Base-by-base conservation (phyloP, 768 basidiomycete genomes). In the Rubroboletus satanas region DNA sequence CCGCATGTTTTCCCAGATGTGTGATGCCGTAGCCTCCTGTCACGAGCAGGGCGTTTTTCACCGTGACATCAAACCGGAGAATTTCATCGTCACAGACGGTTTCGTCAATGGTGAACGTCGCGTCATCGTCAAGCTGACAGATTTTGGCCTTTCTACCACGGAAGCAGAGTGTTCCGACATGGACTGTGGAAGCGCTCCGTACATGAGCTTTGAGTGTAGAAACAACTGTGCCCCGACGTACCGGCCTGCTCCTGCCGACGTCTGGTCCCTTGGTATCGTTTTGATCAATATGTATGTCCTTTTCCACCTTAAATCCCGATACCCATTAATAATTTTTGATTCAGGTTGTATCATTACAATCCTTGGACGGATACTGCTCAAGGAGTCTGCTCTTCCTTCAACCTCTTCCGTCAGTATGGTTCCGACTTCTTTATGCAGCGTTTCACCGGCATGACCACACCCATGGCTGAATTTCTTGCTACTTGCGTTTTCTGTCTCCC, bases 1-100 rank as follows among this genome's bases (percentile, higher is more conserved):
- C 4, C 88, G 90, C 68, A 99, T 99, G 96, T 98, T 99, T 73
- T 78, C 84, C 18, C 97, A 98, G 74, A 99, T 99, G 96, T 98
- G 96, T 68, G 92, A 95, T 59, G 95, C 96, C 42, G 95, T 99
- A 12, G 91, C 92, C 4, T 84, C 88, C 7, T 98, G 96, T 73
- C 96, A 99, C 68, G 86, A 86, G 17, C 84, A 87, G 57, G 87
- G 87, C 36, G 90, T 99, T 57, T 93, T 87, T 68, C 96, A 99
- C 69, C 85, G 96, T 57, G 96, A 99, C 72, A 98, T 99, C 81
- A 99, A 99, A 76, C 96, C 96, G 0, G 96, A 98, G 77, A 98
- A 98, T 75, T 94, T 95, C 65, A 95, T 95, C 69, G 92, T 95
- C 65, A 93, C 92, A 0, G 91, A 95, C 64, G 90, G 84, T 15